Evolutionary conservation across 139 green algal species (phyloP), one percentile per base, ranked within the genome.

Genomic region (Picochlorum sp.): DNA sequence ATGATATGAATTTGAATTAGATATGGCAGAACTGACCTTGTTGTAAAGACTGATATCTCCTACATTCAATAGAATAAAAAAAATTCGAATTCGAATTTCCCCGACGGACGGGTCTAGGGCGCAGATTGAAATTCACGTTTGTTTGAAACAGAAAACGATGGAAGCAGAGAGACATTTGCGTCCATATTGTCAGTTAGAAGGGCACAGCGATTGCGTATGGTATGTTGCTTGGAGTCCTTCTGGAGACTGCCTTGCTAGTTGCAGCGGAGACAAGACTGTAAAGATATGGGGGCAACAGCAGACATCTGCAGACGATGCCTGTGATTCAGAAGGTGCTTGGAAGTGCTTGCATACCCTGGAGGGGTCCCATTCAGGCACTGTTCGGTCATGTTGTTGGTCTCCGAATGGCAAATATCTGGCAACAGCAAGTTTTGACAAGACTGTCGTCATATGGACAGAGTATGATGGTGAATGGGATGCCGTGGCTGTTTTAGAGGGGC

Each of bases 361-460:
- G 67, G 86, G 92, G 26, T 78, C 70, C 3, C 86, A 90, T 73
- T 88, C 73, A 15, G 79, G 81, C 50, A 92, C 92, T 21, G 80
- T 98, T 16, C 71, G 92, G 9, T 81, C 64, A 30, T 81, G 69
- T 21, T 79, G 57, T 23, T 98, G 90, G 90, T 92, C 87, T 2
- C 91, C 88, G n/a, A 70, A 64, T 55, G 89, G 89, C 4, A 61
- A 57, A 0, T 67, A 78, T 23, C 79, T 98, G 10, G 90, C 89
- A 14, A 90, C 84, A 24, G 90, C 87, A 26, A 87, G 79, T 70
- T 98, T 98, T 66, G 92, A 98, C 70, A 83, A 78, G 4, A 92
- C 83, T 6, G 88, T 81, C 15, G 75, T 81, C 2, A 79, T 98
- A 6, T 98, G 92, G 92, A 67, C 86, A 58, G n/a, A 58, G 5